Evolutionary conservation across 768 basidiomycete species (phyloP).

Genomic region (Russula abietina): DNA sequence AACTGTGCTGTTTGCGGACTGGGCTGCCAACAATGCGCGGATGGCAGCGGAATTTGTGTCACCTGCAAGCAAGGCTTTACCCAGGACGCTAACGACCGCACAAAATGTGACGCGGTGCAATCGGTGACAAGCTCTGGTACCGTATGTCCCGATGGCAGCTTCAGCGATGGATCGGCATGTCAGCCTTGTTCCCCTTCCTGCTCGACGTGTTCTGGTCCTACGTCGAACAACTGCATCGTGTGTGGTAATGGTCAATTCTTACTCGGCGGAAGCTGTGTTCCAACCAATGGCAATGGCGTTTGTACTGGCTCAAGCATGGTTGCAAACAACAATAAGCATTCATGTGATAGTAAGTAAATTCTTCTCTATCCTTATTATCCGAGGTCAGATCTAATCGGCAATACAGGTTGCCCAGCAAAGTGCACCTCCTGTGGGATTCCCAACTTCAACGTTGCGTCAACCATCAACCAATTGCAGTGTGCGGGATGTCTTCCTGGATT

Average conservation of each 20-base stretch:
- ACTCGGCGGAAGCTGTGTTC: conserved; percentile 67
- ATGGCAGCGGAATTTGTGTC: conserved; percentile 62
- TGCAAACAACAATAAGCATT: conserved; percentile 75
- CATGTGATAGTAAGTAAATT: conserved; percentile 67
- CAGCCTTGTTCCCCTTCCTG: conserved; percentile 58
- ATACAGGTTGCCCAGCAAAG: conserved; percentile 70
- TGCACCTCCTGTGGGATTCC: conserved; percentile 75
- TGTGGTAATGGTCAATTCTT: conserved; percentile 59
- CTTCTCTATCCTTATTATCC: not conserved
- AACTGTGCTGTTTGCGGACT: conserved; percentile 59
- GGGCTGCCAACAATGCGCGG: conserved; percentile 66
- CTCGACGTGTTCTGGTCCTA: conserved; percentile 60
- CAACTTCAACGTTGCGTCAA: conserved; percentile 64
- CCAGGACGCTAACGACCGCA: conserved; percentile 56
- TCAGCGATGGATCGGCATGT: conserved; percentile 52
- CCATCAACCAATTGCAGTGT: conserved; percentile 60
- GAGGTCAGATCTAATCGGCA: conserved; percentile 12
- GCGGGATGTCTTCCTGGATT: conserved; percentile 74
- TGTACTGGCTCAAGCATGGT: conserved; percentile 67
- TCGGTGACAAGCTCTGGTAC: conserved; percentile 47
- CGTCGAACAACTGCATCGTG: conserved; percentile 63
- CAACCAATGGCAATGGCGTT: conserved; percentile 57
- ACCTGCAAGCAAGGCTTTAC: conserved; percentile 68
- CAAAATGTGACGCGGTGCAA: conserved; percentile 53
- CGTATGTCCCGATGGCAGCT: conserved; percentile 61